Percentiles rank a stretch among this genome's conserved stretches.
Conservation (phyloP, 345 rosid genomes). For the Eucalyptus pauciflora region DNA sequence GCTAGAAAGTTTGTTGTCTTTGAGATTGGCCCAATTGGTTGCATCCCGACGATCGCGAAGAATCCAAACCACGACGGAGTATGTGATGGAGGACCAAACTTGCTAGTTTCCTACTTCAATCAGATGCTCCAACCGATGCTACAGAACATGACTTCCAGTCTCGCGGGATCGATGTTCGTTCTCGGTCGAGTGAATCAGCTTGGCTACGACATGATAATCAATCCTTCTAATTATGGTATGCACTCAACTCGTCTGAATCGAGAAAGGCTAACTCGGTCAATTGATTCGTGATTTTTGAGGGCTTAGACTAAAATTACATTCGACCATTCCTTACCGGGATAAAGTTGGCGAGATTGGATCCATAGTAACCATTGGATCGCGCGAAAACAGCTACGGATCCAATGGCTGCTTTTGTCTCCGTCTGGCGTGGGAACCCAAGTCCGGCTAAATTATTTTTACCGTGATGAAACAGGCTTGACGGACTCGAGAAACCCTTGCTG, state of each 20-base stretch:
- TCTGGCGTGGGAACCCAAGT: neutral
- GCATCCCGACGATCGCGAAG: constrained; percentile 21
- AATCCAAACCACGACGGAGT: neutral
- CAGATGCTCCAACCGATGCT: constrained; percentile 10
- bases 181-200: constrained; percentile 5
- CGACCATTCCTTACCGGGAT: too few species aligned
- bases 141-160: constrained; percentile 7
- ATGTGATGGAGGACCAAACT: constrained; percentile 19
- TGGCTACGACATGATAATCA: constrained; percentile 12
- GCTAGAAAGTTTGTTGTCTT: constrained; percentile 23
- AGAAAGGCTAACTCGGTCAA: neutral
- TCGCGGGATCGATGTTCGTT: constrained; percentile 12
- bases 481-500: constrained; percentile 36
- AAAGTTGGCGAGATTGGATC: too few species aligned
- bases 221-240: constrained; percentile 25
- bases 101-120: constrained; percentile 12
- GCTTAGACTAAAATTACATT: too few species aligned
- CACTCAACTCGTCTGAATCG: neutral
- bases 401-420: neutral
- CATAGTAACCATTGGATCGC: neutral
- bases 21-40: constrained; percentile 39
- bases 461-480: constrained; percentile 1
- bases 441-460: neutral
- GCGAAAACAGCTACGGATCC: neutral
- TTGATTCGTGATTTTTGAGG: too few species aligned